Base-by-base conservation (phyloP, 2,329 filamentous ascomycete genomes). In the Podosphaera fusca region DNA sequence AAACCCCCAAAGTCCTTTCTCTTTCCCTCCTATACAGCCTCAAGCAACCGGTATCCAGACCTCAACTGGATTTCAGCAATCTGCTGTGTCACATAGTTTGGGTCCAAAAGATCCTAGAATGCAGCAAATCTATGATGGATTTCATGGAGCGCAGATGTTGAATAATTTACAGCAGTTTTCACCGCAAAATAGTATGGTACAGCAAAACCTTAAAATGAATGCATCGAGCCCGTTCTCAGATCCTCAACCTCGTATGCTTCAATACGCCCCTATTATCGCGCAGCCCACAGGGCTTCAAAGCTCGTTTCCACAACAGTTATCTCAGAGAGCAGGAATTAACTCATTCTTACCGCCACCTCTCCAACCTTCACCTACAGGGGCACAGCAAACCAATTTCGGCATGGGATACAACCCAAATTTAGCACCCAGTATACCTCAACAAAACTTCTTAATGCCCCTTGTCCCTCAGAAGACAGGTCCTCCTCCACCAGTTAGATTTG, bases 401-500 rank as follows among this genome's bases (percentile, higher is more conserved):
- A 67, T 62, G 64, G 64, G 57, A 65, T 71, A 69, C 60, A 68
- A 61, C 55, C 67, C 68, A 61, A 71, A 71, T 61, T 77, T 74
- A 21, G 67, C 71, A 56, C 63, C 73, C 42, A 72, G 75, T 4
- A 68, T 79, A 33, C 75, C 76, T 34, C 80, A 81, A 65, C 73
- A 71, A 60, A 76, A 75, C 14, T 73, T 76, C n/a, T 67, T 74
- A 51, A 72, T 79, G 53, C 82, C 85, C 59, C 70, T 90, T 57
- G 71, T 82, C 60, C 79, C 87, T 51, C 87, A 94, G 68, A 82
- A 85, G 73, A 94, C 87, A 7, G 87, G 87, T 0, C 92, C 92
- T 5, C 75, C 90, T 29, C 92, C 92, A 51, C 81, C 87, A 31
- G 83, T 98, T 21, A 80, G 87, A 59, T 98, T 98, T 68, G 92